Evolutionary conservation across 2,329 filamentous ascomycete species (phyloP).

Genomic region (Claviceps digitariae): DNA sequence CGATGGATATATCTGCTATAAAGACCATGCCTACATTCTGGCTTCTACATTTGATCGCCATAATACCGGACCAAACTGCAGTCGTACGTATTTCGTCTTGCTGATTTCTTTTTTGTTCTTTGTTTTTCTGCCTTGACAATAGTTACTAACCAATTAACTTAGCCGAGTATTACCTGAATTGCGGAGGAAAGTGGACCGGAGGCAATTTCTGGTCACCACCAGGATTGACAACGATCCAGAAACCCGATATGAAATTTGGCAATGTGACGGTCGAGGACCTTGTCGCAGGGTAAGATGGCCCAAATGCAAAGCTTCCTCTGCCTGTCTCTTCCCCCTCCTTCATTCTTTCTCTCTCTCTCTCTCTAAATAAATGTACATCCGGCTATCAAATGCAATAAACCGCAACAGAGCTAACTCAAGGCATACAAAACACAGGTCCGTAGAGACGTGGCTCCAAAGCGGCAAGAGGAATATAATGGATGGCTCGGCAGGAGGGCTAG

Average conservation of each 20-base stretch:
- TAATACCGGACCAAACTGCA: neutral
- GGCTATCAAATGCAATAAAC: neutral
- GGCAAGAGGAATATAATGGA: neutral
- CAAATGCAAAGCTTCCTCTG: neutral
- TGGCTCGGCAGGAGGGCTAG: neutral
- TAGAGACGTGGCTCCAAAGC: neutral
- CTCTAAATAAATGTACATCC: neutral
- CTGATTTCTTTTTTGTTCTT: neutral
- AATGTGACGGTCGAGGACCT: slow-evolving; percentile 1
- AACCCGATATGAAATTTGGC: neutral
- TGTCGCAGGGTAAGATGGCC: neutral
- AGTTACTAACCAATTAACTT: neutral
- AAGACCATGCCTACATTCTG: neutral
- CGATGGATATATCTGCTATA: neutral
- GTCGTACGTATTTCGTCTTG: neutral
- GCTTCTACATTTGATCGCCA: neutral
- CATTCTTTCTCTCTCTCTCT: no score
- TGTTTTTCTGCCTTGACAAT: neutral
- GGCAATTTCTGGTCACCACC: neutral
- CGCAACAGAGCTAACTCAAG: neutral
- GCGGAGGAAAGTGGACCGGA: neutral
- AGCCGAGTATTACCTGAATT: neutral
- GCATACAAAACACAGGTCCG: neutral
- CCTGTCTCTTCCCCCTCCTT: no score
- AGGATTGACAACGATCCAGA: neutral